phyloP scores from a whole-genome alignment of 345 rosid species.

The Kernera saxatilis region DNA sequence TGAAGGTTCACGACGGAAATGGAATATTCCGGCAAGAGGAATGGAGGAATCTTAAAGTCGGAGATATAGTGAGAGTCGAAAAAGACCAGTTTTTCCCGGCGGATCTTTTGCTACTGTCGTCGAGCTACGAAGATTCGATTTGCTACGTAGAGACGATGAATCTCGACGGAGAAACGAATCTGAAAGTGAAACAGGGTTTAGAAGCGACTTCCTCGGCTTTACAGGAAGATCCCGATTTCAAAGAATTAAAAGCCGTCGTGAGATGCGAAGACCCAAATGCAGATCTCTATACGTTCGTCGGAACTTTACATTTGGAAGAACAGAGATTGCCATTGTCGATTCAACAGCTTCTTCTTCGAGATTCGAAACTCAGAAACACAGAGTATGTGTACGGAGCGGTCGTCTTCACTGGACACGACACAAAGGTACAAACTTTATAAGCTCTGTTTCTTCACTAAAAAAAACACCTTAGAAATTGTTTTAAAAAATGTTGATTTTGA shows the following conservation, averaged over 20 bases:
- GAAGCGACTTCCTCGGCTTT: slow-evolving; percentile 54
- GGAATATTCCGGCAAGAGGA: slow-evolving; percentile 53
- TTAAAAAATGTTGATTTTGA: neutral
- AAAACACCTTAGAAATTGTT: too few species aligned
- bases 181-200: slow-evolving; percentile 76
- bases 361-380: slow-evolving; percentile 85
- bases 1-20: slow-evolving; percentile 46
- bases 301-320: slow-evolving; percentile 62
- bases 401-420: slow-evolving; percentile 82
- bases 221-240: slow-evolving; percentile 61
- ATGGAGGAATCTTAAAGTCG: slow-evolving; percentile 87
- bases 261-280: slow-evolving; percentile 97
- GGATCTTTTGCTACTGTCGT: slow-evolving; percentile 80
- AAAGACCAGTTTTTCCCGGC: slow-evolving; percentile 96
- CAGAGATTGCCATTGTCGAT: slow-evolving; percentile 69
- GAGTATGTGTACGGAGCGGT: slow-evolving; percentile 80
- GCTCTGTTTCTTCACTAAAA: neutral
- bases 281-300: slow-evolving; percentile 74
- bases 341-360: slow-evolving; percentile 90
- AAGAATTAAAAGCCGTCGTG: slow-evolving; percentile 55
- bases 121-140: slow-evolving; percentile 81
- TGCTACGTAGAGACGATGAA: slow-evolving; percentile 97
- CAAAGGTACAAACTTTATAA: slow-evolving; percentile 34
- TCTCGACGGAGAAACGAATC: slow-evolving; percentile 94
- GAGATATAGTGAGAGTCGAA: slow-evolving; percentile 82